These are phyloP conservation scores for Punica granatum DNA, from an alignment of 345 rosid species.

Conservation along the genomic window DNA sequence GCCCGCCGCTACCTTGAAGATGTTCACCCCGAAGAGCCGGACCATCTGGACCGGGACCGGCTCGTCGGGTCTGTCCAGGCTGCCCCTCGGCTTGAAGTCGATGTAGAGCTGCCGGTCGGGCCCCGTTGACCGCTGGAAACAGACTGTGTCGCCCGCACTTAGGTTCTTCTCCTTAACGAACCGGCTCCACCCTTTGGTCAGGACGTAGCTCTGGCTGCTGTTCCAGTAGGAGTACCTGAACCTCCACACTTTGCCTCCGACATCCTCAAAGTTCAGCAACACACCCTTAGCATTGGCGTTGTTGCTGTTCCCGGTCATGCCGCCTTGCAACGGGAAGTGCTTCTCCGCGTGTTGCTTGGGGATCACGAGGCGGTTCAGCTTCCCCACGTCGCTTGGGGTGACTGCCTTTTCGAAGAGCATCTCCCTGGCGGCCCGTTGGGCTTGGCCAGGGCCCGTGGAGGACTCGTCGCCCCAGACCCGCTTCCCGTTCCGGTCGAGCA, in stretches of 20 bases:
- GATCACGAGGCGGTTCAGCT: conserved; percentile 82
- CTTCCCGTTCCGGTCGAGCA: neutral
- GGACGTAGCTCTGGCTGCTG: conserved; percentile 92
- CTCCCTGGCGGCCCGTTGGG: conserved; percentile 40
- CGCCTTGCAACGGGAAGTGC: conserved; percentile 45
- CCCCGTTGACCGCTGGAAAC: conserved; percentile 73
- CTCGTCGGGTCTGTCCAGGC: conserved; percentile 4
- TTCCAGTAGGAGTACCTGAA: conserved; percentile 96
- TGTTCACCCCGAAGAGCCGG: conserved; percentile 82
- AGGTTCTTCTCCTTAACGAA: conserved; percentile 83
- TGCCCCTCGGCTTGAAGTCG: conserved; percentile 45
- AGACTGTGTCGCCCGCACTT: conserved; percentile 76
- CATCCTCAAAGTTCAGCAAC: conserved; percentile 66
- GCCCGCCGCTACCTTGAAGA: conserved; percentile 33
- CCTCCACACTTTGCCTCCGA: conserved; percentile 77
- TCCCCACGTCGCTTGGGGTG: conserved; percentile 95
- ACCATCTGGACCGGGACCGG: conserved; percentile 46
- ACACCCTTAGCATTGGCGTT: conserved; percentile 35
- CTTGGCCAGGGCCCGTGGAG: neutral
- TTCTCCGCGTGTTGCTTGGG: conserved; percentile 93
- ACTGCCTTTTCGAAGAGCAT: conserved; percentile 77
- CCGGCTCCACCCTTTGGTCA: conserved; percentile 98
- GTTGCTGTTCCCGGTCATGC: neutral
- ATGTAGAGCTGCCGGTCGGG: conserved; percentile 68
- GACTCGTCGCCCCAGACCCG: neutral